phyloP scores from a whole-genome alignment of 352 stramenopile species.

The Phytophthora cactorum region DNA sequence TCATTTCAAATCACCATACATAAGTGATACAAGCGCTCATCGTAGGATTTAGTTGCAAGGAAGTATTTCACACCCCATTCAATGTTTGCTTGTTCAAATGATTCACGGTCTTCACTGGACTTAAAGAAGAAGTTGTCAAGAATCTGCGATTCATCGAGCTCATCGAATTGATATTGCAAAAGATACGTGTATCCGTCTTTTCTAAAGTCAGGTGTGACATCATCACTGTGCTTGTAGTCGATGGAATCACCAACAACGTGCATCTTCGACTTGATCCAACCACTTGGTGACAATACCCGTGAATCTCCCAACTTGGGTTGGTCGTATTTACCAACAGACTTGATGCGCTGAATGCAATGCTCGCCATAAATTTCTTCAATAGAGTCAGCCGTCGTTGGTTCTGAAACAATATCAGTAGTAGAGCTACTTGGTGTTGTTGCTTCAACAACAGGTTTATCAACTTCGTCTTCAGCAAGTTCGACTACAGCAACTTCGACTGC shows the following conservation, averaged over 20 bases:
- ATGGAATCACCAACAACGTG: background rate
- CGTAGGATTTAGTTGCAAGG: background rate
- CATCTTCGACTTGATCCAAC: background rate
- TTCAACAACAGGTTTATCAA: background rate
- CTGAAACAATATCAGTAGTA: too few relatives aligned
- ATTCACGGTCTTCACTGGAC: background rate
- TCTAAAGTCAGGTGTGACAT: too few relatives aligned
- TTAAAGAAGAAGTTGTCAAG: background rate
- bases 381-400: background rate
- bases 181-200: conserved; percentile 1
- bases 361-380: conserved; percentile 1
- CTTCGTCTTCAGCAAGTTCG: background rate
- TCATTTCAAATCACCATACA: conserved; percentile 4
- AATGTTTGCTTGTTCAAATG: background rate
- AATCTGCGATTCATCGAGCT: background rate
- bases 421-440: too few relatives aligned
- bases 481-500: background rate
- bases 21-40: conserved; percentile 1
- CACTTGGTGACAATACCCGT: background rate
- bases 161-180: conserved; percentile 1
- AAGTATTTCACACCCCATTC: conserved; percentile 1
- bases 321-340: conserved; percentile 1
- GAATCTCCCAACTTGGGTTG: background rate
- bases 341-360: conserved; percentile 3
- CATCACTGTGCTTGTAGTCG: background rate